phyloP scores from a whole-genome alignment of 1,139 yeast genomes.

The Tardiomyces digboiensis region DNA sequence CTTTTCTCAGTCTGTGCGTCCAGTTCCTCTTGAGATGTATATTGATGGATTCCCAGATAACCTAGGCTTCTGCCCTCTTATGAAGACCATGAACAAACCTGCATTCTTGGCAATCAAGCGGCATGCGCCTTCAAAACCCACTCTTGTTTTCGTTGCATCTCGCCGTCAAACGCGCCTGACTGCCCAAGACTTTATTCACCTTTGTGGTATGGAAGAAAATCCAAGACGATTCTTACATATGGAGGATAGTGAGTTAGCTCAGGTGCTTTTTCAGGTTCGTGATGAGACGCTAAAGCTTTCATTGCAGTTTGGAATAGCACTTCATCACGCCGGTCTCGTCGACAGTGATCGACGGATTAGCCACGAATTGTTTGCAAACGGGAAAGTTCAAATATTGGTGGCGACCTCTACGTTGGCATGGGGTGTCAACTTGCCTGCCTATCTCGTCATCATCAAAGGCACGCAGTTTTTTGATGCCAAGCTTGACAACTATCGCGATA shows the following conservation, averaged over 20 bases:
- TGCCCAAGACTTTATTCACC: constrained; percentile 82
- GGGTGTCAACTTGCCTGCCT: constrained; percentile 97
- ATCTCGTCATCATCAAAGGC: constrained; percentile 87
- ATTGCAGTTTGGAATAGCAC: constrained; percentile 90
- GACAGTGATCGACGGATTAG: constrained; percentile 84
- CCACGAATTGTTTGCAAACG: constrained; percentile 75
- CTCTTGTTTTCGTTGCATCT: constrained; percentile 90
- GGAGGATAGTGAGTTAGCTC: constrained; percentile 64
- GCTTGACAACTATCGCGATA: constrained; percentile 70
- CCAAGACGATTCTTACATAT: constrained; percentile 81
- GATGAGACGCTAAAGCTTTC: constrained; percentile 84
- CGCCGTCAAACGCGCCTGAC: constrained; percentile 95
- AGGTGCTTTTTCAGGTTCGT: constrained; percentile 55
- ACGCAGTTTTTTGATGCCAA: constrained; percentile 83
- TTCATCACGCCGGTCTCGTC: constrained; percentile 96
- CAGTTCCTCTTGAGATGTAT: constrained; percentile 96
- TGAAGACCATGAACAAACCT: constrained; percentile 98
- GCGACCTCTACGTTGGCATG: constrained; percentile 97
- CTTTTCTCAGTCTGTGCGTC: constrained; percentile 91
- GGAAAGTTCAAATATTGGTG: constrained; percentile 79
- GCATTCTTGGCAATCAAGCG: constrained; percentile 95
- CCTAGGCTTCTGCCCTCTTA: constrained; percentile 86
- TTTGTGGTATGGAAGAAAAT: constrained; percentile 91
- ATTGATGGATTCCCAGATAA: constrained; percentile 97
- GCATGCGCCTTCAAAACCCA: constrained; percentile 91